Conservation (phyloP, 163 green algal species). For the Chlorella variabilis region DNA sequence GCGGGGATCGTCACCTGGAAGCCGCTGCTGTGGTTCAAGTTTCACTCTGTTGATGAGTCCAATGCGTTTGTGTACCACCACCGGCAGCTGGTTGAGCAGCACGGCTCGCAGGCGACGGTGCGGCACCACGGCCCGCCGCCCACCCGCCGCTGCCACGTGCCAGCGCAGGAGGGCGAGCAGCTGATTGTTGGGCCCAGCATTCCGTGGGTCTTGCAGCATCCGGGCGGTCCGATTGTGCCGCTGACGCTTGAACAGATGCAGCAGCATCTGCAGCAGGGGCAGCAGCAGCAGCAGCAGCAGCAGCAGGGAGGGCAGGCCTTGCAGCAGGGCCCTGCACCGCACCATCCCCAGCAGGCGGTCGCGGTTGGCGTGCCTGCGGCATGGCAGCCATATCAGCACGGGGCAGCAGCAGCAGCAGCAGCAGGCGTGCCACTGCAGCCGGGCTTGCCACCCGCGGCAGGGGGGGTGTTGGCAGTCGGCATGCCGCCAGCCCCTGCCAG, state of each 20-base stretch:
- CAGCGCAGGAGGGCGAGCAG: not conserved
- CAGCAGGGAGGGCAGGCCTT: no score
- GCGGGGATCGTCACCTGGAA: slow-evolving; percentile 34
- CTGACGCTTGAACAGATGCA: not conserved
- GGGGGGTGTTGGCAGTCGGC: no score
- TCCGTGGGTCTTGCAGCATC: not conserved
- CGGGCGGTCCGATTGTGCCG: no score
- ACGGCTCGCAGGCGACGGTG: slow-evolving; percentile 8
- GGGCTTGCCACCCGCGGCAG: no score
- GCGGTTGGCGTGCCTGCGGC: not conserved
- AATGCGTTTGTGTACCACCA: slow-evolving; percentile 20
- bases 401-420: not conserved
- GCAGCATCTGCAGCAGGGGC: not conserved
- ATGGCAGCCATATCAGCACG: not conserved
- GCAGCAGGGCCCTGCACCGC: not conserved
- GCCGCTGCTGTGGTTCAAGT: slow-evolving; percentile 46
- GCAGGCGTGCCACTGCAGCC: not conserved
- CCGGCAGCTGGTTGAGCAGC: slow-evolving; percentile 7
- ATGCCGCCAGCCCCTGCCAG: not conserved
- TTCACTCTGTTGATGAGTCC: slow-evolving; percentile 31
- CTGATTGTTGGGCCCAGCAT: not conserved
- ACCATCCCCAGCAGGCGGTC: not conserved
- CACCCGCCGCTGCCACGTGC: slow-evolving; percentile 2
- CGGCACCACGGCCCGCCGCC: slow-evolving; percentile 17
- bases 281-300: not conserved